Percentiles rank a stretch among this genome's conserved stretches.
Evolutionary conservation across 129 eudicot species (phyloP).

Genomic region (Helianthus annuus): HanXRQr2.0-SUNRISE NC_035449.2:1690333-1690832

Average conservation of each 20-base stretch:
- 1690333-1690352: constrained; percentile 46
- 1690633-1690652: not conserved
- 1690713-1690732: not conserved
- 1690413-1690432: constrained; percentile 75
- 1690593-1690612: not conserved
- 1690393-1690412: constrained; percentile 99
- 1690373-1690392: constrained; percentile 73
- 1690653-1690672: not conserved
- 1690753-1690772: not conserved
- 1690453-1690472: constrained; percentile 25
- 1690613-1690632: not conserved
- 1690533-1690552: constrained; percentile 13
- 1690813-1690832: not conserved
- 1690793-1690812: constrained; percentile 15
- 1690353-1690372: constrained; percentile 48
- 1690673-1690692: no score
- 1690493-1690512: constrained; percentile 25
- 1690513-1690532: constrained; percentile 60
- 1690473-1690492: constrained; percentile 31
- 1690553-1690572: constrained; percentile 11
- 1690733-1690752: not conserved
- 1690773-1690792: not conserved
- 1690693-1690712: not conserved
- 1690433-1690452: constrained; percentile 21
- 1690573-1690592: constrained; percentile 1